phyloP scores from a whole-genome alignment of 148 eudicot species.

The Amaranthus hypochondriacus region DNA sequence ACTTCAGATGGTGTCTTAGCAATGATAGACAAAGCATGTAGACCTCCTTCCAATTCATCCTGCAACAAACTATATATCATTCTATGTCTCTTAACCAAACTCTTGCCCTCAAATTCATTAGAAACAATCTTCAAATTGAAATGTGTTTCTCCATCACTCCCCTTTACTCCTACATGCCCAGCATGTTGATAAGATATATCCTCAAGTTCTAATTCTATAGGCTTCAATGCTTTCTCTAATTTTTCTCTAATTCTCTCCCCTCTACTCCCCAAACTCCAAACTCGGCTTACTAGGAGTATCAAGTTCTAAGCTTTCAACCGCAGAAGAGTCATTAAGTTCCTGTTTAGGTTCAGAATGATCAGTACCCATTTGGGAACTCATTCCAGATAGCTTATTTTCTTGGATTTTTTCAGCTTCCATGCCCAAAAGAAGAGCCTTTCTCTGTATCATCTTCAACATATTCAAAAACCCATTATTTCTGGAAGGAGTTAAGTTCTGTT shows the following conservation, averaged over 20 bases:
- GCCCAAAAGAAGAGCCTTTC: conserved; percentile 61
- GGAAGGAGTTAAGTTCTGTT: conserved; percentile 75
- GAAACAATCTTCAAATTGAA: conserved; percentile 73
- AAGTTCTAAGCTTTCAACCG: conserved; percentile 11
- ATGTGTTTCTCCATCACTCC: conserved; percentile 81
- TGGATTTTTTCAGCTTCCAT: conserved; percentile 48
- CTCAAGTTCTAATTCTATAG: conserved; percentile 54
- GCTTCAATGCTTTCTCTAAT: conserved; percentile 58
- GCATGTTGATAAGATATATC: conserved; percentile 91
- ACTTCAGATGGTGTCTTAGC: conserved; percentile 78
- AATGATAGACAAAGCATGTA: conserved; percentile 79
- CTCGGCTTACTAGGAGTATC: conserved; percentile 5
- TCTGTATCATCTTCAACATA: conserved; percentile 75
- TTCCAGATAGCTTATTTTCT: background rate
- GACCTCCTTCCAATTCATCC: conserved; percentile 78
- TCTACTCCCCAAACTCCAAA: conserved; percentile 47
- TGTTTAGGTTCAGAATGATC: conserved; percentile 1
- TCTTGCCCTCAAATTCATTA: conserved; percentile 73
- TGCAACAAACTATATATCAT: conserved; percentile 66
- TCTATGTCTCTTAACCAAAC: conserved; percentile 88
- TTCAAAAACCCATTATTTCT: conserved; percentile 92
- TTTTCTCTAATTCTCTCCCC: conserved; percentile 63
- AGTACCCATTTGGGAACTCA: conserved; percentile 21
- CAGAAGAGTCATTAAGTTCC: conserved; percentile 17
- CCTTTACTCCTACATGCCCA: conserved; percentile 69